These are phyloP conservation scores for Rosa chinensis DNA, from an alignment of 306 rosid genomes.

Conservation along the genomic window DNA sequence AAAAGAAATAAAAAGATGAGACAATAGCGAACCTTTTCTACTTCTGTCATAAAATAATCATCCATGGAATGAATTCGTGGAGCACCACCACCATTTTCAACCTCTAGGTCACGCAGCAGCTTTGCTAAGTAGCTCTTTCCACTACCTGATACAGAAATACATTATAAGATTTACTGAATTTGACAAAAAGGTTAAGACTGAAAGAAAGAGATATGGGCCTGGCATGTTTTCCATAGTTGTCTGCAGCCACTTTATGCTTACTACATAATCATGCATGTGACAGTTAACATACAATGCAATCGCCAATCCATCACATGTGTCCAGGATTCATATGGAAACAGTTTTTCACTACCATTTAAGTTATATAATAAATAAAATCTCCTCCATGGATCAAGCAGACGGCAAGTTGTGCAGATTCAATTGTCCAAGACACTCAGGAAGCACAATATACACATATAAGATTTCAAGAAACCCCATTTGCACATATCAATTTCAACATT, in stretches of 20 bases:
- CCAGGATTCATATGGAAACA: neutral
- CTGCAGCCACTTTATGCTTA: neutral
- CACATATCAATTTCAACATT: neutral
- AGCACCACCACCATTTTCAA: constrained; percentile 82
- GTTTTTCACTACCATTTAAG: neutral
- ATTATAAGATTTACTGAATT: constrained; percentile 17
- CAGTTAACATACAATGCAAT: neutral
- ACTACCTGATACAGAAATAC: constrained; percentile 59
- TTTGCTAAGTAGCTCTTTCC: constrained; percentile 97
- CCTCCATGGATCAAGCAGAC: neutral
- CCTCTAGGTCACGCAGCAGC: constrained; percentile 92
- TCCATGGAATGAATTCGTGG: constrained; percentile 98
- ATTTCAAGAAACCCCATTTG: constrained; percentile 4
- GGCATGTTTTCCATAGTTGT: neutral
- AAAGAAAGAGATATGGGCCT: constrained; percentile 6
- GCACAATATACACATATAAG: neutral
- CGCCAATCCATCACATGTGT: neutral
- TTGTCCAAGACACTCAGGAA: neutral
- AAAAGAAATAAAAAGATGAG: constrained; percentile 7
- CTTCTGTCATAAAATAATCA: constrained; percentile 95
- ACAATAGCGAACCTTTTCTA: constrained; percentile 70
- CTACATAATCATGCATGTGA: neutral
- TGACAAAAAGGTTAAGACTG: constrained; percentile 21
- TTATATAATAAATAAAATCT: neutral
- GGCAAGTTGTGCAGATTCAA: neutral